A percentile compares a stretch with the other conserved stretches of the same genome.
Conservation (phyloP, 768 basidiomycete species). For the Pisolithus tinctorius region DNA sequence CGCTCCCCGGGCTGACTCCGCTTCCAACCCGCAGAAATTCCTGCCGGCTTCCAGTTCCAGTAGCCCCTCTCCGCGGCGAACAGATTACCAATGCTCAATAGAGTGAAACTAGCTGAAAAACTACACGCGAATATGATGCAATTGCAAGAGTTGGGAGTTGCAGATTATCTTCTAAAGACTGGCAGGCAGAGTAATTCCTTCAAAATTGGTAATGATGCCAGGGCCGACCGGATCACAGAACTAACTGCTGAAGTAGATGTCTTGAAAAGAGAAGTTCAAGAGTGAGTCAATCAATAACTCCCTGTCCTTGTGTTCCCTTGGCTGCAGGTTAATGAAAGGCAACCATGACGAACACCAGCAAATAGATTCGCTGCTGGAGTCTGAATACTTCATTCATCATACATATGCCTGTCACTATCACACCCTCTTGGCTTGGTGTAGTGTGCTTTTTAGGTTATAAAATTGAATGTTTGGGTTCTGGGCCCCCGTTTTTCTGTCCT, state of each 20-base stretch:
- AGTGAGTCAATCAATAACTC: conserved; percentile 6
- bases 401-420: too few relatives aligned
- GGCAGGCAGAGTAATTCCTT: conserved; percentile 33
- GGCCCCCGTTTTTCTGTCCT: too few relatives aligned
- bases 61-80: conserved; percentile 16
- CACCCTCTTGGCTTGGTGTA: too few relatives aligned
- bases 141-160: conserved; percentile 11
- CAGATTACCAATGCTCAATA: conserved; percentile 11
- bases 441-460: too few relatives aligned
- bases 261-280: conserved; percentile 10
- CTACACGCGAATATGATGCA: conserved; percentile 4
- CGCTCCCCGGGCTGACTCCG: conserved; percentile 4
- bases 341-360: background rate
- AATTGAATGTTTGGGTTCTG: too few relatives aligned
- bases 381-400: too few relatives aligned
- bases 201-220: conserved; percentile 29
- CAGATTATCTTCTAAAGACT: conserved; percentile 30
- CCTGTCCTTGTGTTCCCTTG: background rate
- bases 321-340: conserved; percentile 3
- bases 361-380: conserved; percentile 1
- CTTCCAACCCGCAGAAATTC: conserved; percentile 13
- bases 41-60: conserved; percentile 8
- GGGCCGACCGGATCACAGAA: conserved; percentile 16
- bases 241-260: conserved; percentile 6
- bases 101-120: background rate